Evolutionary conservation across 208 protist species (phyloP).

Genomic region (Trypanosoma conorhini): DNA sequence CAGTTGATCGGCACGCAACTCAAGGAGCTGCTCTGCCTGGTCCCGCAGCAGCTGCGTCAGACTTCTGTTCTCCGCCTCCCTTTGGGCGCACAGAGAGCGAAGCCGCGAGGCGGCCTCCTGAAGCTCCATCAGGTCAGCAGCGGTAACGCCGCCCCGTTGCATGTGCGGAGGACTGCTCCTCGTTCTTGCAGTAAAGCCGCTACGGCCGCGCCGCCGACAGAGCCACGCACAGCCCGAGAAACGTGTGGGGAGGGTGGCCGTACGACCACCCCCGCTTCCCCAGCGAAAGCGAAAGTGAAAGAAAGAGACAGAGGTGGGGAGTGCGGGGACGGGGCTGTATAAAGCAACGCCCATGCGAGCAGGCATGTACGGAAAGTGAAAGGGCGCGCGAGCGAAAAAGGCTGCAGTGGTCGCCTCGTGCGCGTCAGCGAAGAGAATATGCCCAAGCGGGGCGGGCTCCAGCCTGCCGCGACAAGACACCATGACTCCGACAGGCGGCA

Average conservation of each 20-base stretch:
- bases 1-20: conserved; percentile 10
- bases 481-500: background rate
- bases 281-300: background rate
- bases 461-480: background rate
- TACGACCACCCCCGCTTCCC: background rate
- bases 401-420: background rate
- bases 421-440: background rate
- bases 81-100: background rate
- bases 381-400: background rate
- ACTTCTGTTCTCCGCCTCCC: background rate
- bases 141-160: conserved; percentile 1
- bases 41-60: background rate
- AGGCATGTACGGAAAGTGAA: background rate
- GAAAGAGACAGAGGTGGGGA: background rate
- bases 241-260: background rate
- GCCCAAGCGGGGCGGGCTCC: background rate
- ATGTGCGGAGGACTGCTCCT: background rate
- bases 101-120: conserved; percentile 13
- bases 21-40: background rate
- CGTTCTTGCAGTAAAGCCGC: background rate
- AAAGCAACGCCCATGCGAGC: background rate
- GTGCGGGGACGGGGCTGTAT: background rate
- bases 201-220: too few relatives aligned
- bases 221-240: background rate
- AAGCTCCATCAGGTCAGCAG: conserved; percentile 18